phyloP scores from a whole-genome alignment of 192 early-diverging fungal species.

The Nowakowskiella sp. region DNA sequence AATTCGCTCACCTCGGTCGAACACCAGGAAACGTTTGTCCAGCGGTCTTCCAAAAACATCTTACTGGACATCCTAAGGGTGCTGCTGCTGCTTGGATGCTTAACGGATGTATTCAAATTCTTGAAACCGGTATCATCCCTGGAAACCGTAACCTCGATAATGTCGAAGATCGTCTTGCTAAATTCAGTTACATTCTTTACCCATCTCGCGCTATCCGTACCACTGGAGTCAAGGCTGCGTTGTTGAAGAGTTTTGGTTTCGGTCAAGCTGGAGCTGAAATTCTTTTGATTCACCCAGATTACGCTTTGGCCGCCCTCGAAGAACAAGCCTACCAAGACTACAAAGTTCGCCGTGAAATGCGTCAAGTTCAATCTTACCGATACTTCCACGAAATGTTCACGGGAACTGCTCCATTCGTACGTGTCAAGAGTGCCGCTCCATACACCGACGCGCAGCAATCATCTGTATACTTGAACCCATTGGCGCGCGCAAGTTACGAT shows the following conservation, averaged over 20 bases:
- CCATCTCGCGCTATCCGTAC: constrained; percentile 81
- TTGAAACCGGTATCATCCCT: constrained; percentile 79
- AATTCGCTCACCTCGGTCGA: constrained; percentile 80
- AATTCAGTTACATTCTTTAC: constrained; percentile 76
- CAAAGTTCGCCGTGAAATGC: constrained; percentile 52
- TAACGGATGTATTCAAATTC: constrained; percentile 79
- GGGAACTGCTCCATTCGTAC: constrained; percentile 71
- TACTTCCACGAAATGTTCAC: constrained; percentile 86
- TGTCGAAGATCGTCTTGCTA: constrained; percentile 61
- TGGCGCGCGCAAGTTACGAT: constrained; percentile 74
- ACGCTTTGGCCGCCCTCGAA: constrained; percentile 66
- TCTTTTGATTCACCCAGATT: constrained; percentile 81
- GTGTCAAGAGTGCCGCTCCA: constrained; percentile 77
- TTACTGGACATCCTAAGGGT: constrained; percentile 96
- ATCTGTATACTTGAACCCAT: constrained; percentile 79
- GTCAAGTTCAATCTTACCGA: constrained; percentile 75
- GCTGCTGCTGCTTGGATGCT: constrained; percentile 96
- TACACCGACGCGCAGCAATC: constrained; percentile 75
- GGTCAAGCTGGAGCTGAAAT: constrained; percentile 90
- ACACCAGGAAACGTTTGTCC: constrained; percentile 71
- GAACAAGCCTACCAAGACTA: constrained; percentile 65
- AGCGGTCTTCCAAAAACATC: constrained; percentile 82
- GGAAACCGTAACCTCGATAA: constrained; percentile 92
- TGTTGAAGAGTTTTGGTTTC: constrained; percentile 93
- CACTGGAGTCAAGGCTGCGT: constrained; percentile 78